phyloP scores from a whole-genome alignment of 768 basidiomycete species.

The Amanita pallidorosea region DNA sequence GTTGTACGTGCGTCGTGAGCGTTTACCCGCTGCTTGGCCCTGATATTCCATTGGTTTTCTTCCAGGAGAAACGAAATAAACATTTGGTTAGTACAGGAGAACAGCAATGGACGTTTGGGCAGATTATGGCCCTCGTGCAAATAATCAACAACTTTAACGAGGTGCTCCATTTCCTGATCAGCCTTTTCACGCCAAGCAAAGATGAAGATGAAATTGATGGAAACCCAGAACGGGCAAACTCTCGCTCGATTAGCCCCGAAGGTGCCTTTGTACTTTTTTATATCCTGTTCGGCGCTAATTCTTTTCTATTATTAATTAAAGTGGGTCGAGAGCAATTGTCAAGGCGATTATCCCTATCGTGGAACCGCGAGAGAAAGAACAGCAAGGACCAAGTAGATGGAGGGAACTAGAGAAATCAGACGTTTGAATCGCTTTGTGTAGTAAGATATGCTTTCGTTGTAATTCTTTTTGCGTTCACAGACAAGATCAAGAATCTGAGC shows the following conservation, averaged over 20 bases:
- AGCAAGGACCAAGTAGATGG: no score
- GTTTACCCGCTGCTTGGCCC: background rate
- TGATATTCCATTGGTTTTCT: background rate
- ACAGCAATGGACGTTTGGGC: conserved; percentile 7
- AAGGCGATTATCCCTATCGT: no score
- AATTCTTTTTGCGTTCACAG: no score
- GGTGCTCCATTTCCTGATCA: conserved; percentile 6
- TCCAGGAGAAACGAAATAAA: conserved; percentile 4
- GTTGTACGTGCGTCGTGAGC: conserved; percentile 8
- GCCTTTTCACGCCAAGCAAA: background rate
- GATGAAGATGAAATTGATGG: background rate
- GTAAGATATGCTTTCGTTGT: no score
- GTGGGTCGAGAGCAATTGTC: conserved; percentile 3
- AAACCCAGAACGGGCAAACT: background rate
- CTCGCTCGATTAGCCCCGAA: background rate
- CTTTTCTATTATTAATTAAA: background rate
- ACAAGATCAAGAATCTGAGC: no score
- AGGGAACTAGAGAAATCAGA: no score
- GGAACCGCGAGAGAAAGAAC: no score
- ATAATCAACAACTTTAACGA: conserved; percentile 7
- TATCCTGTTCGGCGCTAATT: background rate
- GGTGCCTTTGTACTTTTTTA: background rate
- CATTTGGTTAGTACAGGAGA: background rate
- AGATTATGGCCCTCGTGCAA: conserved; percentile 7
- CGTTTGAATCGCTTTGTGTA: no score